Evolutionary conservation across 306 rosid genomes (phyloP), one percentile per base, ranked within the genome.

Genomic region (Mucuna pruriens): DNA sequence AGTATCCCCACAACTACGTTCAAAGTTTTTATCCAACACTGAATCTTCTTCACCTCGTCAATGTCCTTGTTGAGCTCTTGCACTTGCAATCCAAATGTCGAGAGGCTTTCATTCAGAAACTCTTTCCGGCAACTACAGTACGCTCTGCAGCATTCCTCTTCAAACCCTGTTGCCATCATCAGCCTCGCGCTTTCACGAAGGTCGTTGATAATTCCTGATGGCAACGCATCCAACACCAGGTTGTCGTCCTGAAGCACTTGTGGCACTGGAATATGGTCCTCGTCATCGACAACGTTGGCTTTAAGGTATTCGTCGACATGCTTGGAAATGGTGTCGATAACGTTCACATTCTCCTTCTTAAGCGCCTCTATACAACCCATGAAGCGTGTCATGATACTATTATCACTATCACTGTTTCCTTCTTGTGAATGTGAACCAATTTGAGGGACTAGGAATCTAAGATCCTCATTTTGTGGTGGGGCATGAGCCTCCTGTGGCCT

Each of bases 171-270:
- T 8, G 85, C 82, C 45, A 84, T 86, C 95, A 89, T 89, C 5
- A 87, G 87, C 84, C 90, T 88, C 52, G 87, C 92, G 6, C 86
- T 87, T 72, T 89, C 89, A 39, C 88, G 90, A 64, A 94, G 95
- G 44, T 92, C 89, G 71, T 83, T 82, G 65, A 90, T 76, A 1
- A 84, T 90, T 89, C 0, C 15, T 0, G 90, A 80, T 0, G 92
- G 93, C 1, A 90, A 89, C 44, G 89, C 87, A 16, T 92, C 97
- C 31, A 90, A 77, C 39, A 91, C 74, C 75, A 90, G 70, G 71
- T 90, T 92, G 63, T 82, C 86, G 55, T 89, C 86, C 1, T 2
- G 8, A 5, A 5, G 4, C 11, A 19, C 0, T 6, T 22, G 5
- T 1, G 26, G 23, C 60, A 52, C 2, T 6, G 0, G 25, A 52